Evolutionary conservation across 2,329 filamentous ascomycete species (phyloP).

Genomic region (Aureobasidium pullulans): DNA sequence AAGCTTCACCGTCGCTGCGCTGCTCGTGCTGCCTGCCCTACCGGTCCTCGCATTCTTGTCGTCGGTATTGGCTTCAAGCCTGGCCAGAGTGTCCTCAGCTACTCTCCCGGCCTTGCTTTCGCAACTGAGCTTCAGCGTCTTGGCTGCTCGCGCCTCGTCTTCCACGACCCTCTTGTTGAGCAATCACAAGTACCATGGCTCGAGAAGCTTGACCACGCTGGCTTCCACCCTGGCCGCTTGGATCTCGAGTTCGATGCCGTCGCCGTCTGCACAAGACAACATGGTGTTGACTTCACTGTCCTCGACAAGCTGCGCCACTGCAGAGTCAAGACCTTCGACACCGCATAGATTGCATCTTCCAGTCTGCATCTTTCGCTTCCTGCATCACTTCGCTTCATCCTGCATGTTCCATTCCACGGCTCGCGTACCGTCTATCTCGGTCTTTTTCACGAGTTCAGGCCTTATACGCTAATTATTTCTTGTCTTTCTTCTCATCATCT

Average conservation of each 20-base stretch:
- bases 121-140: slow-evolving; percentile 15
- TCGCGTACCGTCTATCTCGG: slow-evolving; percentile 5
- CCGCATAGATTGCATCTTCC: slow-evolving; percentile 4
- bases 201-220: slow-evolving; percentile 15
- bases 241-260: slow-evolving; percentile 17
- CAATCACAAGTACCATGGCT: slow-evolving; percentile 17
- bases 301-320: slow-evolving; percentile 15
- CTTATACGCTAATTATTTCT: slow-evolving; percentile 5
- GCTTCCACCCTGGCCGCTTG: slow-evolving; percentile 14
- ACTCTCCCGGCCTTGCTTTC: slow-evolving; percentile 18
- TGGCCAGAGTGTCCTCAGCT: slow-evolving; percentile 18
- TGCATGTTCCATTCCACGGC: neutral
- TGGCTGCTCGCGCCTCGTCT: slow-evolving; percentile 16
- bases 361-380: neutral
- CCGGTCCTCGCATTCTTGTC: slow-evolving; percentile 17
- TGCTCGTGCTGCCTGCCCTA: neutral
- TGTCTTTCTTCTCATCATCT: neutral
- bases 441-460: slow-evolving; percentile 9
- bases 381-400: neutral
- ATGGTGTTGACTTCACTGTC: slow-evolving; percentile 17
- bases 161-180: slow-evolving; percentile 19
- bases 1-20: slow-evolving; percentile 15
- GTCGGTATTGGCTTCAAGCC: slow-evolving; percentile 20
- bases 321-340: slow-evolving; percentile 15
- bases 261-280: slow-evolving; percentile 18